Percentiles rank a stretch among this genome's conserved stretches.
These are phyloP conservation scores for Sindora glabra DNA, from an alignment of 306 rosid genomes.

Conservation along the genomic window DNA sequence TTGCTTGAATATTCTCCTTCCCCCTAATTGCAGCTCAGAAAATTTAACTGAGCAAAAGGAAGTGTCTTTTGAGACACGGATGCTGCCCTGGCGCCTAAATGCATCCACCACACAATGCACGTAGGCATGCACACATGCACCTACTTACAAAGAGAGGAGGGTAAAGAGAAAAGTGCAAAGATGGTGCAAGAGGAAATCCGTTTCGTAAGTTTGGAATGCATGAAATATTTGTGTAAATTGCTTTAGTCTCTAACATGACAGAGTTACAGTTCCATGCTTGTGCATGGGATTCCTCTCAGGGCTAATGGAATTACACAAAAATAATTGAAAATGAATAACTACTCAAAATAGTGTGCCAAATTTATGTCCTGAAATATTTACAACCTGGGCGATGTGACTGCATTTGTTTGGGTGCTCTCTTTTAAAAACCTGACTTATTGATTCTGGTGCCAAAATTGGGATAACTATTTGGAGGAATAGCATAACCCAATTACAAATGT, in stretches of 20 bases:
- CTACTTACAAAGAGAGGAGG: neutral
- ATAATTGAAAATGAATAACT: too few relatives aligned
- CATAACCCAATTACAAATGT: too few relatives aligned
- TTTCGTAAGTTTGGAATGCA: neutral
- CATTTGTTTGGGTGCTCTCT: too few relatives aligned
- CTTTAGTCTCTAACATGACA: neutral
- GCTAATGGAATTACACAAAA: neutral
- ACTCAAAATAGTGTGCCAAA: too few relatives aligned
- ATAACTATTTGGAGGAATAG: too few relatives aligned
- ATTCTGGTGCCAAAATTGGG: too few relatives aligned
- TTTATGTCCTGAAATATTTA: too few relatives aligned
- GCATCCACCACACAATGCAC: neutral
- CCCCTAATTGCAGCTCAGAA: neutral
- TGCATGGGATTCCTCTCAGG: neutral
- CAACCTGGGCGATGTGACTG: too few relatives aligned
- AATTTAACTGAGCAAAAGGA: neutral
- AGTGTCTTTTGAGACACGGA: neutral
- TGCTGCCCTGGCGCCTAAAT: neutral
- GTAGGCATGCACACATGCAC: neutral
- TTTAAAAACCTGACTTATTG: too few relatives aligned
- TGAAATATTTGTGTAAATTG: neutral
- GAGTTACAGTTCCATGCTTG: neutral
- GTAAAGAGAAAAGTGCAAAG: neutral
- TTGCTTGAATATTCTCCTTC: neutral
- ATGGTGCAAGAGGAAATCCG: too few relatives aligned